Percentiles rank a stretch among this genome's conserved stretches.
Evolutionary conservation across 2,329 filamentous ascomycete species (phyloP).

Genomic region (Beauveria medogensis): DNA sequence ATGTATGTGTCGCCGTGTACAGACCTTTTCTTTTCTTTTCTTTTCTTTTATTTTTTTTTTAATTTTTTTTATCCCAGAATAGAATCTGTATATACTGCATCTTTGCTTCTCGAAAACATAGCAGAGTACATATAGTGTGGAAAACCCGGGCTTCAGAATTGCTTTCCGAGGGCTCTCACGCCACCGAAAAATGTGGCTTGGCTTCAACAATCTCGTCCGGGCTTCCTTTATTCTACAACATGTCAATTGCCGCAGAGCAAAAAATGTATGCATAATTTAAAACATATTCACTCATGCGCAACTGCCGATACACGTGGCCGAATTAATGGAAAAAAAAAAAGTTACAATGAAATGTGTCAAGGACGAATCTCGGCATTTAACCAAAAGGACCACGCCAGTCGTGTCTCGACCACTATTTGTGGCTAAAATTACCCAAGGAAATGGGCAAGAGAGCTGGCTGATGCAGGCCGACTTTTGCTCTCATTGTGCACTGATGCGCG

Average conservation of each 20-base stretch:
- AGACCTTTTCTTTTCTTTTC: too few species aligned
- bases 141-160: not conserved
- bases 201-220: not conserved
- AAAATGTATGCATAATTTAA: not conserved
- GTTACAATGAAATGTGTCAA: too few species aligned
- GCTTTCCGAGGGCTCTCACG: not conserved
- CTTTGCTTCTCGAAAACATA: too few species aligned
- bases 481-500: not conserved
- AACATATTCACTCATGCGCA: not conserved
- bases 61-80: too few species aligned
- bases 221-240: not conserved
- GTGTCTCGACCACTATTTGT: not conserved
- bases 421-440: too few species aligned
- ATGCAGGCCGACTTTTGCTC: not conserved
- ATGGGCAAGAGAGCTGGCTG: not conserved
- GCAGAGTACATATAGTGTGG: not conserved
- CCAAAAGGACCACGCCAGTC: not conserved
- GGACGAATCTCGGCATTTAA: not conserved
- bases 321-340: not conserved
- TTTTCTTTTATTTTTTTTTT: too few species aligned
- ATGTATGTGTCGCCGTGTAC: too few species aligned
- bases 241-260: not conserved
- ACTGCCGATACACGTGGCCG: not conserved
- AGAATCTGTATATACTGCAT: too few species aligned
- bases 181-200: not conserved